Conservation (phyloP, 2,329 filamentous ascomycete genomes). For the Fusarium sp. region DNA sequence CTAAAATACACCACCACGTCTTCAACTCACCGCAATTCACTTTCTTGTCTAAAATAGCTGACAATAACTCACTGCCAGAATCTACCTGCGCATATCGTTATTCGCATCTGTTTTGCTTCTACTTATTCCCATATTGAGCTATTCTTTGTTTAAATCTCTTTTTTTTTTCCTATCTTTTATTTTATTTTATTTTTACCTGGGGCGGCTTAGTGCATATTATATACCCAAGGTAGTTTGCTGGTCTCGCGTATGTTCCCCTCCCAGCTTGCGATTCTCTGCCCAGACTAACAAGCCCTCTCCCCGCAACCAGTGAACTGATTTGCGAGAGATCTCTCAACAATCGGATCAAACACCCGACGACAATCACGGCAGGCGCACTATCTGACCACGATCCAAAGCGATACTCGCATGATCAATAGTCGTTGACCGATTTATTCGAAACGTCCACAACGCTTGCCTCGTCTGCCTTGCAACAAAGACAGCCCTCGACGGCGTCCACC, state of each 20-base stretch:
- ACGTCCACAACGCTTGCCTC: constrained; percentile 1
- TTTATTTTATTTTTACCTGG: constrained; percentile 5
- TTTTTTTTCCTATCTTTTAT: neutral
- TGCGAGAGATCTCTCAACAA: constrained; percentile 25
- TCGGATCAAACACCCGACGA: constrained; percentile 17
- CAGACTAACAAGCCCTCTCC: constrained; percentile 45
- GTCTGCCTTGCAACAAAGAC: constrained; percentile 16
- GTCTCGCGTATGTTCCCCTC: constrained; percentile 36
- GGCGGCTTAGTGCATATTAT: constrained; percentile 11
- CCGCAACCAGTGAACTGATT: constrained; percentile 43
- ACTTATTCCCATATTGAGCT: constrained; percentile 3
- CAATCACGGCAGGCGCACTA: constrained; percentile 13
- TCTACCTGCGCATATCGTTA: constrained; percentile 12
- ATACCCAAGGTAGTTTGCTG: constrained; percentile 12
- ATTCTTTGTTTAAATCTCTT: neutral
- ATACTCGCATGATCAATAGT: constrained; percentile 1
- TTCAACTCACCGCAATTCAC: constrained; percentile 39
- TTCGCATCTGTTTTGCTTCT: constrained; percentile 6
- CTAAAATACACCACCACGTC: neutral
- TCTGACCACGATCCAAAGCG: constrained; percentile 1
- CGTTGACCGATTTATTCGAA: neutral
- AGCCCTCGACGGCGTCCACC: constrained; percentile 21
- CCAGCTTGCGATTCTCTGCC: constrained; percentile 40
- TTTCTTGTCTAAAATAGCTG: constrained; percentile 28
- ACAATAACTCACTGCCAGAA: constrained; percentile 28